These are phyloP conservation scores for Metschnikowia arizonensis DNA, from an alignment of 805 yeast species.

Conservation along the genomic window DNA sequence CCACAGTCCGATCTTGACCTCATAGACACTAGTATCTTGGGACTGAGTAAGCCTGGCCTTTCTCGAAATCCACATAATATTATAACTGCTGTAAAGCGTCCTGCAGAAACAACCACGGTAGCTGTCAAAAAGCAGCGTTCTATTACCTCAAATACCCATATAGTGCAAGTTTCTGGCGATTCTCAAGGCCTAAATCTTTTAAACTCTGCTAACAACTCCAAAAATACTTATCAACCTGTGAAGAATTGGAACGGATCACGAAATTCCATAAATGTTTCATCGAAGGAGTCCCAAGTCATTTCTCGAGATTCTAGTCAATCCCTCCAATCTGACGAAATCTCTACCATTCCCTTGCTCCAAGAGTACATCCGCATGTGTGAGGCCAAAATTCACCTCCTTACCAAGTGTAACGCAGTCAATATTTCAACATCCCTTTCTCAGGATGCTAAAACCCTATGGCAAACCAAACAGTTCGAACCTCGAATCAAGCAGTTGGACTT, in stretches of 20 bases:
- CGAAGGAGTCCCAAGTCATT: too few species aligned
- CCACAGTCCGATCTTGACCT: slow-evolving; percentile 8
- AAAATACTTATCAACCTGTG: too few species aligned
- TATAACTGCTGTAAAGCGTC: background rate
- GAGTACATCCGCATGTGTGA: slow-evolving; percentile 26
- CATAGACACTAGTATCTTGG: slow-evolving; percentile 12
- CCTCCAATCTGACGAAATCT: background rate
- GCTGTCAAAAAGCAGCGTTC: background rate
- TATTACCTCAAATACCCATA: background rate
- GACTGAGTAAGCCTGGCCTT: background rate
- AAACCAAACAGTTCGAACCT: slow-evolving; percentile 25
- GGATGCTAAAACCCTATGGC: slow-evolving; percentile 32
- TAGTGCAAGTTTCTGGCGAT: background rate
- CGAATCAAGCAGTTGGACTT: slow-evolving; percentile 19
- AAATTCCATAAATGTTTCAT: too few species aligned
- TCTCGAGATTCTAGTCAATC: too few species aligned
- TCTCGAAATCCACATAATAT: background rate
- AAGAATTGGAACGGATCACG: too few species aligned
- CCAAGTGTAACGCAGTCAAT: slow-evolving; percentile 28
- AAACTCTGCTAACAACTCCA: too few species aligned
- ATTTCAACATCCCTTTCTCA: slow-evolving; percentile 38
- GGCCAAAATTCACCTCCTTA: slow-evolving; percentile 24
- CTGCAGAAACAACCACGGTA: too few species aligned
- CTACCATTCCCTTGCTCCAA: slow-evolving; percentile 15
- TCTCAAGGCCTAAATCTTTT: too few species aligned